Conservation (phyloP, 139 green algal genomes). For the Mesotaenium endlicherianum region DNA sequence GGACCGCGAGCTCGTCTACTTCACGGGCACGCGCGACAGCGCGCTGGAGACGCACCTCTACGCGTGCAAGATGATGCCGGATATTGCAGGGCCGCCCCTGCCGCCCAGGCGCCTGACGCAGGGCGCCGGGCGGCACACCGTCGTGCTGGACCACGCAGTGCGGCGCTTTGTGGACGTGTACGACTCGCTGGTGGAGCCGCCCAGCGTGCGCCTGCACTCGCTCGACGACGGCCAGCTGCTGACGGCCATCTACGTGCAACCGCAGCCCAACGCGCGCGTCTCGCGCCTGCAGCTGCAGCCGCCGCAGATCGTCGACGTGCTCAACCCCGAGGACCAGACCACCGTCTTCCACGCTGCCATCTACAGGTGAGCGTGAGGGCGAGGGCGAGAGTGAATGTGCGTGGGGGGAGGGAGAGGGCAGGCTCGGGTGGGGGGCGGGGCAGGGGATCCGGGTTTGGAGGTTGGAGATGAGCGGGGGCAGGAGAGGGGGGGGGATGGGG, state of each 20-base stretch:
- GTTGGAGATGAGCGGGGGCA: too few species aligned
- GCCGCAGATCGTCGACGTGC: conserved; percentile 27
- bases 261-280: conserved; percentile 17
- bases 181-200: conserved; percentile 41
- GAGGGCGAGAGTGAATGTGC: too few species aligned
- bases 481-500: too few species aligned
- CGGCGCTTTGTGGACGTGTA: conserved; percentile 51
- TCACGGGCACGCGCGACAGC: conserved; percentile 41
- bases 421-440: too few species aligned
- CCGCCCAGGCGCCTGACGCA: conserved; percentile 32
- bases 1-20: conserved; percentile 47
- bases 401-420: too few species aligned
- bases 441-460: too few species aligned
- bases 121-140: conserved; percentile 46
- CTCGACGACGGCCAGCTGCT: conserved; percentile 39
- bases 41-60: conserved; percentile 58
- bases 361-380: conserved; percentile 23
- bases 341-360: conserved; percentile 16
- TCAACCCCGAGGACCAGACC: neutral
- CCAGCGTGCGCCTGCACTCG: conserved; percentile 37
- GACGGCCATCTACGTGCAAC: conserved; percentile 39
- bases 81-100: neutral
- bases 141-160: conserved; percentile 52
- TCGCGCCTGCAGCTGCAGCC: conserved; percentile 25
- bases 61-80: neutral